These are phyloP conservation scores for Colletotrichum noveboracense DNA, from an alignment of 2,329 filamentous ascomycete genomes.

Conservation along the genomic window DNA sequence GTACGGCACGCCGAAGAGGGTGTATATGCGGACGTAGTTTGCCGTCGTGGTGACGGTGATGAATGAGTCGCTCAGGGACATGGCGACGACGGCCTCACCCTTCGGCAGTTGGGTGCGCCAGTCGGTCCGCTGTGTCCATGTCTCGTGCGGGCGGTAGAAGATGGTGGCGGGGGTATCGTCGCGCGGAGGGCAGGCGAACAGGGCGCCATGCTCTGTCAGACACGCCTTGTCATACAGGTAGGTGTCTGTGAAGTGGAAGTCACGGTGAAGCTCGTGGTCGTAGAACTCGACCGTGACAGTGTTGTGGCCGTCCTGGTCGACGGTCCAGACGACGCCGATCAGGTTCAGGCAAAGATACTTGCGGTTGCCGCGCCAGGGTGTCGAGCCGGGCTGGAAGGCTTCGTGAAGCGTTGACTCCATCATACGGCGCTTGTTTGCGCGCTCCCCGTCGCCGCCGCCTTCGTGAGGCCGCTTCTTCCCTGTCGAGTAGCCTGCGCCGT, in stretches of 20 bases:
- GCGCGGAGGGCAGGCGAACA: conserved; percentile 79
- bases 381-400: conserved; percentile 91
- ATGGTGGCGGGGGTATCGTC: conserved; percentile 71
- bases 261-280: conserved; percentile 87
- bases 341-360: conserved; percentile 94
- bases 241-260: conserved; percentile 97
- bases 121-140: conserved; percentile 89
- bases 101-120: conserved; percentile 88
- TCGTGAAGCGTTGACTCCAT: conserved; percentile 74
- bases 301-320: conserved; percentile 91
- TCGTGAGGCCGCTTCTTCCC: conserved; percentile 58
- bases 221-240: conserved; percentile 97
- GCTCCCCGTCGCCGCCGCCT: conserved; percentile 52
- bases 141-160: conserved; percentile 97
- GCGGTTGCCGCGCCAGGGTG: conserved; percentile 92
- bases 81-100: conserved; percentile 85
- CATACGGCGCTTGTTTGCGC: conserved; percentile 53
- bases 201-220: conserved; percentile 80
- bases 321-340: conserved; percentile 94
- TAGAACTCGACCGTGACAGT: conserved; percentile 98
- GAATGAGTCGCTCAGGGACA: conserved; percentile 91
- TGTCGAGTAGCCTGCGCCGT: conserved; percentile 86
- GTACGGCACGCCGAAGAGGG: conserved; percentile 87
- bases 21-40: conserved; percentile 92
- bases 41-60: conserved; percentile 86